These are phyloP conservation scores for Haemoproteus tartakovskyi DNA, from an alignment of 169 alveolate species.

Conservation along the genomic window DNA sequence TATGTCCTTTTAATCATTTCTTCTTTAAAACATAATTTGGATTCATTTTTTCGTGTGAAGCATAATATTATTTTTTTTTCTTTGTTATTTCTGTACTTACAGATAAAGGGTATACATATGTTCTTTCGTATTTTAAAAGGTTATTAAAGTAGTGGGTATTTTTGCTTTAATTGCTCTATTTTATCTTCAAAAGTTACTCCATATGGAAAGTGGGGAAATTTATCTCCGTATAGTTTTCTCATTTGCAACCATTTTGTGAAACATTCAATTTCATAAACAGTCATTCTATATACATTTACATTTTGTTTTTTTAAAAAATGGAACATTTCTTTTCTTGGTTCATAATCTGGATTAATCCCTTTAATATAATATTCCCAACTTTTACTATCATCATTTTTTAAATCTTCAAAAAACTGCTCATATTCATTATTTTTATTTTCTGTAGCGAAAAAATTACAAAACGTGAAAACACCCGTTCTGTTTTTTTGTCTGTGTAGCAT, in stretches of 20 bases:
- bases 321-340: constrained; percentile 80
- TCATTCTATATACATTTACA: constrained; percentile 79
- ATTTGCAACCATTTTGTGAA: constrained; percentile 79
- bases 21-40: no score
- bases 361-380: constrained; percentile 81
- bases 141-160: constrained; percentile 72
- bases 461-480: background rate
- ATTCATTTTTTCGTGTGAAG: no score
- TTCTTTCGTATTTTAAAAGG: no score
- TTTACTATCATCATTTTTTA: constrained; percentile 61
- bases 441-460: background rate
- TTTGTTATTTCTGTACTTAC: no score
- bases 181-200: constrained; percentile 81
- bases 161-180: constrained; percentile 68
- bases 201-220: constrained; percentile 80
- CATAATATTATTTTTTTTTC: no score
- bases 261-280: constrained; percentile 78
- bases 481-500: background rate
- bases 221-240: constrained; percentile 76
- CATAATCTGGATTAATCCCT: constrained; percentile 83
- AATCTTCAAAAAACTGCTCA: constrained; percentile 27
- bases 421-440: constrained; percentile 1
- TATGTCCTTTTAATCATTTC: no score
- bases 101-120: no score
- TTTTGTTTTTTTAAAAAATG: constrained; percentile 71